Conservation (phyloP, 495 filamentous ascomycete genomes). For the Evansstolkia leycettana region DNA sequence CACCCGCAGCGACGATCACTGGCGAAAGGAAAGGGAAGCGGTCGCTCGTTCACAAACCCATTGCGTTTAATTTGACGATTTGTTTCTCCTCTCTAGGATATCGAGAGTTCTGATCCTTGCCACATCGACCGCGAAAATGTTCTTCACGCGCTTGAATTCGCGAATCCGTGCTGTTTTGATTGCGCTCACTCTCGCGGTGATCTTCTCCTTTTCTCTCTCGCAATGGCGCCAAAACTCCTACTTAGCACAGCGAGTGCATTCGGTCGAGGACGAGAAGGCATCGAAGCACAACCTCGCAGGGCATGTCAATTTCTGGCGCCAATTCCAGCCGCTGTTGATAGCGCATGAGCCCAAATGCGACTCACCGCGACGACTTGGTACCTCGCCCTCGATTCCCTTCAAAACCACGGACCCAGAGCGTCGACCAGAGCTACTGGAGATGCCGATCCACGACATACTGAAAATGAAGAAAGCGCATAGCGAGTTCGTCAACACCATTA, state of each 20-base stretch:
- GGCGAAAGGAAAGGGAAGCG: too few relatives aligned
- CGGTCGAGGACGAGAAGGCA: background rate
- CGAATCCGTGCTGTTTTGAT: slow-evolving; percentile 10
- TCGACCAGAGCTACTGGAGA: slow-evolving; percentile 19
- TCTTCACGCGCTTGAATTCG: slow-evolving; percentile 7
- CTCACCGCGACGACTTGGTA: slow-evolving; percentile 10
- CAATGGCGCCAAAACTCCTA: background rate
- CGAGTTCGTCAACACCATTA: slow-evolving; percentile 24
- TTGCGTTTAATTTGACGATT: too few relatives aligned
- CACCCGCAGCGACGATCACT: too few relatives aligned
- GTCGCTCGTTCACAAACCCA: too few relatives aligned
- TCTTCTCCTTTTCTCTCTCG: slow-evolving; percentile 1
- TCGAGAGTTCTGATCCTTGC: too few relatives aligned
- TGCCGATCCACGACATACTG: slow-evolving; percentile 15
- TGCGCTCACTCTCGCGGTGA: slow-evolving; percentile 4
- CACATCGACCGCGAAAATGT: slow-evolving; percentile 1
- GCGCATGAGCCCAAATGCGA: slow-evolving; percentile 9
- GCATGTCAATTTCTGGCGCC: slow-evolving; percentile 16
- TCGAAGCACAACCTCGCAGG: slow-evolving; percentile 3
- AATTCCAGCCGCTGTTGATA: slow-evolving; percentile 13
- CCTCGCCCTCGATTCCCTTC: slow-evolving; percentile 13
- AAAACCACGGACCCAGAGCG: slow-evolving; percentile 10
- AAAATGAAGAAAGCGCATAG: slow-evolving; percentile 20
- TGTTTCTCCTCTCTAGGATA: too few relatives aligned
- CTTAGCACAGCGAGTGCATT: background rate